Evolutionary conservation across 2,329 filamentous ascomycete genomes (phyloP).

Genomic region (Eutypa lata): DNA sequence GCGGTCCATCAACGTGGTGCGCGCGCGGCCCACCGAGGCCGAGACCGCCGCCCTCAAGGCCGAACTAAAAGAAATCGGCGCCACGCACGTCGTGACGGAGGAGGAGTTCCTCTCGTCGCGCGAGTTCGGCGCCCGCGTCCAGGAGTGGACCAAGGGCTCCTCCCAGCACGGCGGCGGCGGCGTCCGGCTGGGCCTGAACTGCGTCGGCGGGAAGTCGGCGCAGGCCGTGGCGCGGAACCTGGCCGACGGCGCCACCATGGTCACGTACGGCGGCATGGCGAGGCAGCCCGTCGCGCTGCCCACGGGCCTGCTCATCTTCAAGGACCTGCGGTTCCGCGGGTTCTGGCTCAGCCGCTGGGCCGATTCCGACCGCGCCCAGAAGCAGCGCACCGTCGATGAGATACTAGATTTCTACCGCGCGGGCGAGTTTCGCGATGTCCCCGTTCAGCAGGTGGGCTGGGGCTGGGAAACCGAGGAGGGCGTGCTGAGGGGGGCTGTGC

Average conservation of each 20-base stretch:
- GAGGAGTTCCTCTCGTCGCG: constrained; percentile 50
- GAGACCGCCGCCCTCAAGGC: constrained; percentile 58
- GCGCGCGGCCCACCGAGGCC: constrained; percentile 63
- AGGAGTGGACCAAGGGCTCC: constrained; percentile 70
- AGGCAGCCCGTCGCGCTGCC: constrained; percentile 80
- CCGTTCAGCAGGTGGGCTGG: constrained; percentile 81
- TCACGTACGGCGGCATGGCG: constrained; percentile 95
- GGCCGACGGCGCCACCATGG: constrained; percentile 66
- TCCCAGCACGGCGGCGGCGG: constrained; percentile 63
- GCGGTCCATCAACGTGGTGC: constrained; percentile 84
- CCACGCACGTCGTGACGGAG: constrained; percentile 55
- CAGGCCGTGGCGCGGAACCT: constrained; percentile 75
- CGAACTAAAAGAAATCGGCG: constrained; percentile 54
- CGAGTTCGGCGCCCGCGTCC: constrained; percentile 60
- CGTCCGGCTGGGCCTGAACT: constrained; percentile 81
- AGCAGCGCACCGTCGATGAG: constrained; percentile 78
- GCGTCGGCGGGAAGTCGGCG: constrained; percentile 85
- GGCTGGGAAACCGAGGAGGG: constrained; percentile 73
- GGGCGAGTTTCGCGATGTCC: constrained; percentile 79
- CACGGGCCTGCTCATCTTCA: constrained; percentile 87
- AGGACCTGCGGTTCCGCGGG: constrained; percentile 81
- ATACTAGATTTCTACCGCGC: constrained; percentile 72
- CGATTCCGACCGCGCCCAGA: constrained; percentile 67
- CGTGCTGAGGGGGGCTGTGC: constrained; percentile 68
- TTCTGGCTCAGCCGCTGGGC: constrained; percentile 97